These are phyloP conservation scores for Candida maltosa DNA, from an alignment of 805 yeast species.

Conservation along the genomic window DNA sequence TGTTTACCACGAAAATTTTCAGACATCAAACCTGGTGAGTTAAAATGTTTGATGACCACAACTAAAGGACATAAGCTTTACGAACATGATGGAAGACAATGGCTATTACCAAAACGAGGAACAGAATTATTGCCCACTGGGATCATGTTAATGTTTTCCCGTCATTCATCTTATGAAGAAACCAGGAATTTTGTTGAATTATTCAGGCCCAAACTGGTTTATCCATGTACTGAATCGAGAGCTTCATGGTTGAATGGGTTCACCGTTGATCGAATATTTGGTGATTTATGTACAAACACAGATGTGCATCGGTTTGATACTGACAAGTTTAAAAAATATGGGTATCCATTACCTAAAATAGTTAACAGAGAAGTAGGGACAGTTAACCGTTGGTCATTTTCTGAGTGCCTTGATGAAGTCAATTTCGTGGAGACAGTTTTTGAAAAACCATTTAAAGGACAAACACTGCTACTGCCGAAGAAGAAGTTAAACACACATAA, in stretches of 20 bases:
- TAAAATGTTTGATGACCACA: constrained; percentile 15
- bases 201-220: constrained; percentile 40
- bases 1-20: constrained; percentile 22
- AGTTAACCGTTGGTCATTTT: constrained; percentile 32
- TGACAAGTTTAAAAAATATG: constrained; percentile 11
- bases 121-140: constrained; percentile 30
- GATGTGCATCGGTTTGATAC: constrained; percentile 13
- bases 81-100: constrained; percentile 19
- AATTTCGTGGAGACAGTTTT: constrained; percentile 14
- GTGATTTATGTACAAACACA: constrained; percentile 22
- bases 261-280: constrained; percentile 38
- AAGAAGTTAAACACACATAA: neutral
- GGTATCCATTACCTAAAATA: constrained; percentile 15
- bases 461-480: neutral
- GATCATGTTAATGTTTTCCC: constrained; percentile 37
- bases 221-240: constrained; percentile 37
- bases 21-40: constrained; percentile 1
- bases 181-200: constrained; percentile 27
- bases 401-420: constrained; percentile 26
- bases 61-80: constrained; percentile 18
- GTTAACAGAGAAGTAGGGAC: constrained; percentile 16
- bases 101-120: constrained; percentile 26
- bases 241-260: constrained; percentile 36
- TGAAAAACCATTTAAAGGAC: constrained; percentile 8
- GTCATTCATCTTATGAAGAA: constrained; percentile 48